Evolutionary conservation across 371 early-diverging fungal species (phyloP).

Genomic region (Mucor irregularis): DNA sequence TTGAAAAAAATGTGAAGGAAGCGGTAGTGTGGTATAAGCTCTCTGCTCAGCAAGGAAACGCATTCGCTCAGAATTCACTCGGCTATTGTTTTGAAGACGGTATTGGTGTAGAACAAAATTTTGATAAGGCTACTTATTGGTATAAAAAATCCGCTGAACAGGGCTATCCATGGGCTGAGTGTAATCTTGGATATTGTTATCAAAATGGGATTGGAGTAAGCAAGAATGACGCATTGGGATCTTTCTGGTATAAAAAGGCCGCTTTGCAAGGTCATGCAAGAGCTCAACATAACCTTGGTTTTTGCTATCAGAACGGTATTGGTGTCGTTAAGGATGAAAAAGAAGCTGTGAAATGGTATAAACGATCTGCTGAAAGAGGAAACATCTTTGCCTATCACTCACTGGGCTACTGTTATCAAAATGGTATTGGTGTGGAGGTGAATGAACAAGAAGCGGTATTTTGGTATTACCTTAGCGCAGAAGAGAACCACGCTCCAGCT

Average conservation of each 20-base stretch:
- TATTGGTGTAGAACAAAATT: slow-evolving; percentile 60
- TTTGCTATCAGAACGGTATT: slow-evolving; percentile 81
- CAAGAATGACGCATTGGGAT: slow-evolving; percentile 73
- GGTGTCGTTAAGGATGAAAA: slow-evolving; percentile 65
- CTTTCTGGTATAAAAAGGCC: slow-evolving; percentile 81
- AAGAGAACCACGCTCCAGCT: slow-evolving; percentile 66
- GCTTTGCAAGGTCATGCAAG: slow-evolving; percentile 83
- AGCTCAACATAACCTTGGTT: slow-evolving; percentile 85
- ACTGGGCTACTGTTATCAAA: slow-evolving; percentile 68
- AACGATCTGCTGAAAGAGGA: slow-evolving; percentile 69
- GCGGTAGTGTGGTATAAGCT: slow-evolving; percentile 90
- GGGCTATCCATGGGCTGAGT: slow-evolving; percentile 63
- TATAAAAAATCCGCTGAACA: slow-evolving; percentile 73
- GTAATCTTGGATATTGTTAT: slow-evolving; percentile 87
- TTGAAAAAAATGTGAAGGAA: slow-evolving; percentile 71
- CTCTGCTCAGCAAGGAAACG: slow-evolving; percentile 81
- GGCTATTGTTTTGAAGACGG: slow-evolving; percentile 82
- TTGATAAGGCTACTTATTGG: slow-evolving; percentile 49
- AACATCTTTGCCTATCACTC: slow-evolving; percentile 80
- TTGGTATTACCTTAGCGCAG: slow-evolving; percentile 71
- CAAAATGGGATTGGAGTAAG: slow-evolving; percentile 87
- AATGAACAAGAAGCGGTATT: slow-evolving; percentile 71
- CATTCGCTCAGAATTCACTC: slow-evolving; percentile 75
- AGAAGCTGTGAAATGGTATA: slow-evolving; percentile 70
- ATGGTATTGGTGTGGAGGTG: slow-evolving; percentile 23